Conservation (phyloP, 2,329 filamentous ascomycete genomes). For the Calonectria pseudoturangicola region DNA sequence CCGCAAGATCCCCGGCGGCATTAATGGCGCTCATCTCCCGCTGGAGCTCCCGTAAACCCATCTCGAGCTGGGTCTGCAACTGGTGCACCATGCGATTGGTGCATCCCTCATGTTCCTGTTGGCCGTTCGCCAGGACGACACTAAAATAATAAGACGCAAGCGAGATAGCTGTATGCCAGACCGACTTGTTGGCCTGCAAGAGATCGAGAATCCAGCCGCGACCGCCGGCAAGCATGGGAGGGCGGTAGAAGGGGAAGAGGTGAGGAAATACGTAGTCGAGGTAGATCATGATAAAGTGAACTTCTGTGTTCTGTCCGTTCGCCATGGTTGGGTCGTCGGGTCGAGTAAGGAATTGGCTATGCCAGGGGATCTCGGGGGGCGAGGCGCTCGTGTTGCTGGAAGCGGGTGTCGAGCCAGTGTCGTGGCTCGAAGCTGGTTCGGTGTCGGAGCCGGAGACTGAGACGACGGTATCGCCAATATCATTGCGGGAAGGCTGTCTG, state of each 20-base stretch:
- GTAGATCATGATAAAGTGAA: constrained; percentile 73
- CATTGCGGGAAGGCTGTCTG: constrained; percentile 23
- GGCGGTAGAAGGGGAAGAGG: constrained; percentile 78
- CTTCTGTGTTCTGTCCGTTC: constrained; percentile 55
- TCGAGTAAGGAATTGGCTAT: constrained; percentile 54
- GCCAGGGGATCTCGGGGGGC: constrained; percentile 59
- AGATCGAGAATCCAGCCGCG: constrained; percentile 76
- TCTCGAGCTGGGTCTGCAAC: constrained; percentile 66
- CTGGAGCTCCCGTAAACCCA: constrained; percentile 66
- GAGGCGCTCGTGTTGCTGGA: constrained; percentile 58
- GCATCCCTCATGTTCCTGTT: constrained; percentile 59
- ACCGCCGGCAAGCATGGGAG: constrained; percentile 73
- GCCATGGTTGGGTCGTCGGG: constrained; percentile 48
- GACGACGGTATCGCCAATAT: constrained; percentile 29
- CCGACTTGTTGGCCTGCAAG: constrained; percentile 73
- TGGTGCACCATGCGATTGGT: constrained; percentile 60
- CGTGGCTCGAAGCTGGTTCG: constrained; percentile 52
- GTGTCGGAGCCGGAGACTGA: constrained; percentile 54
- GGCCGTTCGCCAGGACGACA: constrained; percentile 62
- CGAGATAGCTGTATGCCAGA: constrained; percentile 75
- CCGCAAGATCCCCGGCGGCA: constrained; percentile 54
- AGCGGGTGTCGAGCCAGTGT: constrained; percentile 53
- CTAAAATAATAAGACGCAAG: constrained; percentile 75
- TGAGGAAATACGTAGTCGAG: constrained; percentile 78
- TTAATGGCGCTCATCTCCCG: constrained; percentile 63